Conservation (phyloP, 768 basidiomycete species). For the Phaeotremella skinneri region DNA sequence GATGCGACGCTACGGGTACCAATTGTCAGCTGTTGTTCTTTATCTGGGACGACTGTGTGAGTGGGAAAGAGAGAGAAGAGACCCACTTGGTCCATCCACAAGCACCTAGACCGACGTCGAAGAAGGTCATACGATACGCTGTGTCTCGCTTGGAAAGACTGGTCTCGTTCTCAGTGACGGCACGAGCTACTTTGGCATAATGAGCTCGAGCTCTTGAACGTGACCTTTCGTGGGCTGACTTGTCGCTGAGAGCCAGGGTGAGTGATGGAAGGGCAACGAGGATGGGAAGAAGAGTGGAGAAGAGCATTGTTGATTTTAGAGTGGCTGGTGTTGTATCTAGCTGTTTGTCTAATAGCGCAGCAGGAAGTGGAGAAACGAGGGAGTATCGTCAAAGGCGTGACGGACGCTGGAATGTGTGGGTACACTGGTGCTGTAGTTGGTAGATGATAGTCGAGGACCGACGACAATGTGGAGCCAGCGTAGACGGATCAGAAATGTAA, state of each 20-base stretch:
- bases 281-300: conserved; percentile 4
- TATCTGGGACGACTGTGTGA: not conserved
- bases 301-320: conserved; percentile 7
- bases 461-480: too few species aligned
- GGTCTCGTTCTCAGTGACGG: conserved; percentile 4
- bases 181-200: conserved; percentile 6
- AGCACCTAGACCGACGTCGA: conserved; percentile 56
- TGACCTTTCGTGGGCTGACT: conserved; percentile 20
- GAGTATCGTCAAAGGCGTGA: too few species aligned
- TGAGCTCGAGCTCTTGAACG: conserved; percentile 19
- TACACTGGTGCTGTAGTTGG: not conserved
- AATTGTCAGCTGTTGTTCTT: not conserved
- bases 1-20: conserved; percentile 24
- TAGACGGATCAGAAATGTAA: too few species aligned
- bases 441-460: too few species aligned
- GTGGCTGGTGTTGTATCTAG: not conserved
- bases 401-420: not conserved
- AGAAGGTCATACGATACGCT: conserved; percentile 52
- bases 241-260: conserved; percentile 26
- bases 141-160: conserved; percentile 22
- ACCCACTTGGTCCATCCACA: conserved; percentile 52
- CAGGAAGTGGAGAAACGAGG: too few species aligned
- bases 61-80: conserved; percentile 3
- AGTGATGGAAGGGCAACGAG: conserved; percentile 25
- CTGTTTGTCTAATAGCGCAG: too few species aligned